Percentiles rank a stretch among this genome's conserved stretches.
phyloP scores from a whole-genome alignment of 2,329 filamentous ascomycete genomes.

The Colletotrichum higginsianum region DNA sequence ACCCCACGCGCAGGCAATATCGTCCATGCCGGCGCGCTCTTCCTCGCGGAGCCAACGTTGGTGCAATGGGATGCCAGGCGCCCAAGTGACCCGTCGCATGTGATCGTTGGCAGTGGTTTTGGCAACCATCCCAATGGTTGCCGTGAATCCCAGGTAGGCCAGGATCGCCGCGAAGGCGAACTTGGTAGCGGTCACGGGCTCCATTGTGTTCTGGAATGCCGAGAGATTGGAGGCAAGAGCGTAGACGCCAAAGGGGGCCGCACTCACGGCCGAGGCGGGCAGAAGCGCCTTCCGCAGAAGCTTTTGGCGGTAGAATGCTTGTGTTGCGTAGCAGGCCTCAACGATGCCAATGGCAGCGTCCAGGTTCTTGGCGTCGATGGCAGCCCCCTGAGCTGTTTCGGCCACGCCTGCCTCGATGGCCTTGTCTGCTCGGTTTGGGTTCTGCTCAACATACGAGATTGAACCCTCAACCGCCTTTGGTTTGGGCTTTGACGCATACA shows the following conservation, averaged over 20 bases:
- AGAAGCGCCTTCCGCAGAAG: slow-evolving; percentile 74
- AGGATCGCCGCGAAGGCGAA: slow-evolving; percentile 86
- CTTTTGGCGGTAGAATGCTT: slow-evolving; percentile 78
- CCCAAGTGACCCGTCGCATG: slow-evolving; percentile 94
- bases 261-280: slow-evolving; percentile 69
- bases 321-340: slow-evolving; percentile 76
- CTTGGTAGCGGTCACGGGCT: slow-evolving; percentile 79
- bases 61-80: slow-evolving; percentile 83
- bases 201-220: slow-evolving; percentile 81
- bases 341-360: slow-evolving; percentile 83
- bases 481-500: slow-evolving; percentile 88
- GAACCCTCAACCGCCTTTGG: slow-evolving; percentile 73
- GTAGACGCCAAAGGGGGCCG: slow-evolving; percentile 78
- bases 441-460: slow-evolving; percentile 72
- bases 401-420: slow-evolving; percentile 82
- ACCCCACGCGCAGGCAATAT: slow-evolving; percentile 90
- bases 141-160: slow-evolving; percentile 86
- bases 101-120: slow-evolving; percentile 93
- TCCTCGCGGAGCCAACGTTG: slow-evolving; percentile 91
- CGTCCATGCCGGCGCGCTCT: slow-evolving; percentile 89
- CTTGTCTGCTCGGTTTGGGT: slow-evolving; percentile 77
- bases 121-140: slow-evolving; percentile 86
- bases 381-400: slow-evolving; percentile 81
- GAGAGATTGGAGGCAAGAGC: slow-evolving; percentile 78
- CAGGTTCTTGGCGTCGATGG: slow-evolving; percentile 85